phyloP scores from a whole-genome alignment of 768 basidiomycete species.

The Lentinus tigrinus region DNA sequence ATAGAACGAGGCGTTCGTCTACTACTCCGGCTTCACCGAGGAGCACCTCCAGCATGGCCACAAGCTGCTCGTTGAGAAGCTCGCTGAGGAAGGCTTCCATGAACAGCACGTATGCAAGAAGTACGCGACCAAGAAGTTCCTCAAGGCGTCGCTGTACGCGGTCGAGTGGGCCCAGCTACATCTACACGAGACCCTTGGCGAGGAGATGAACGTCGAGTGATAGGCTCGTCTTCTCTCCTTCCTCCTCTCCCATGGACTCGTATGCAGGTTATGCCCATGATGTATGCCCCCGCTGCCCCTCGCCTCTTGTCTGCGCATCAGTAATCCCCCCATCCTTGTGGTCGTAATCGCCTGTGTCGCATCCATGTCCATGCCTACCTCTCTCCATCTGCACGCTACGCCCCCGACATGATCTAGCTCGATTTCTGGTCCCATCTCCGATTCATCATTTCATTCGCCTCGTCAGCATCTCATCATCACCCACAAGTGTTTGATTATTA shows the following conservation, averaged over 20 bases:
- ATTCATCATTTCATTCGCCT: conserved; percentile 8
- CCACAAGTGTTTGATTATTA: conserved; percentile 27
- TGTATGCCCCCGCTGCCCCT: conserved; percentile 9
- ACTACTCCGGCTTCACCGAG: conserved; percentile 89
- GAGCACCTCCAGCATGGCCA: conserved; percentile 84
- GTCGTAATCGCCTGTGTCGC: conserved; percentile 15
- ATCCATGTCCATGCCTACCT: conserved; percentile 4
- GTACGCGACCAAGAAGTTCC: conserved; percentile 96
- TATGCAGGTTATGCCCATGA: conserved; percentile 16
- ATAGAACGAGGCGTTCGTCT: conserved; percentile 89
- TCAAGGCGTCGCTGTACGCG: conserved; percentile 83
- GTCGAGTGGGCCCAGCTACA: conserved; percentile 69
- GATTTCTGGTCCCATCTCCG: conserved; percentile 16
- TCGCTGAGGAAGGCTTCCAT: conserved; percentile 78
- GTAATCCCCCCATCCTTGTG: conserved; percentile 1
- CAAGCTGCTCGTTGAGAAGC: conserved; percentile 76
- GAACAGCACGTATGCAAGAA: conserved; percentile 90
- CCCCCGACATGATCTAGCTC: conserved; percentile 14
- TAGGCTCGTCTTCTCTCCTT: conserved; percentile 23
- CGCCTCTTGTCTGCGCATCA: neutral
- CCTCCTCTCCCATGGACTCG: conserved; percentile 2
- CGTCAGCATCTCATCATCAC: conserved; percentile 19
- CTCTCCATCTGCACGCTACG: conserved; percentile 9
- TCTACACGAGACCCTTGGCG: conserved; percentile 34
- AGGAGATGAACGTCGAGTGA: conserved; percentile 47